Percentiles rank a stretch among this genome's conserved stretches.
These are phyloP conservation scores for Lentithecium fluviatile DNA, from an alignment of 495 filamentous ascomycete species.

Conservation along the genomic window DNA sequence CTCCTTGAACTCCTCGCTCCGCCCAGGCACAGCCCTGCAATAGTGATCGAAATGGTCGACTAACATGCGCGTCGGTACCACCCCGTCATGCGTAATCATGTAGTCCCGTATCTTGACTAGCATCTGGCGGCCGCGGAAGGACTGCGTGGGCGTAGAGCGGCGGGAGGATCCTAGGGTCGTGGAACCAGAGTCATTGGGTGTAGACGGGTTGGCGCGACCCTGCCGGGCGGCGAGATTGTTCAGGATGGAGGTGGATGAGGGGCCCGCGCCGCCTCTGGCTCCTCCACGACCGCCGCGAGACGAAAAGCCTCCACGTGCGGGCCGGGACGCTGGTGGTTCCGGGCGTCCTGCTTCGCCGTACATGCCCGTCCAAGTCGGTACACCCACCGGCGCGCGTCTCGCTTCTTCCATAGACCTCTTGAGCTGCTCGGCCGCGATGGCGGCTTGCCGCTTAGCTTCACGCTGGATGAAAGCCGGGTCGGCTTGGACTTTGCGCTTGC, in stretches of 20 bases:
- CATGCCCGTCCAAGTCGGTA: constrained; percentile 90
- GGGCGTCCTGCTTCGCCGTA: constrained; percentile 69
- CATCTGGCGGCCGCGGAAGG: constrained; percentile 40
- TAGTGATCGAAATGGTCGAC: constrained; percentile 77
- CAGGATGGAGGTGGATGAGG: constrained; percentile 37
- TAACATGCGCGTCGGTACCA: constrained; percentile 69
- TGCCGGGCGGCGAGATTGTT: constrained; percentile 39
- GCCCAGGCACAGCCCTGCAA: constrained; percentile 51
- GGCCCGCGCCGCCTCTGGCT: constrained; percentile 27
- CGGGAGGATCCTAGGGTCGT: constrained; percentile 34
- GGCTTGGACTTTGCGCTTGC: constrained; percentile 60
- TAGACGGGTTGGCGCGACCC: constrained; percentile 4
- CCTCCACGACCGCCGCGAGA: constrained; percentile 15
- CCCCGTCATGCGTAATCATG: constrained; percentile 66
- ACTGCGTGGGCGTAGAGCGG: constrained; percentile 49
- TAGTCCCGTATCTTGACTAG: constrained; percentile 72
- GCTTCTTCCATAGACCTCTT: constrained; percentile 70
- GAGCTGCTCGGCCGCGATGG: constrained; percentile 70
- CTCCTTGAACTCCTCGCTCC: constrained; percentile 62
- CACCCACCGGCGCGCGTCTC: constrained; percentile 69
- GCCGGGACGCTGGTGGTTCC: constrained; percentile 37
- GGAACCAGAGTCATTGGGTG: constrained; percentile 2
- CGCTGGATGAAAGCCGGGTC: constrained; percentile 72
- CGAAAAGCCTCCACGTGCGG: constrained; percentile 37
- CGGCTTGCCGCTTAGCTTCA: constrained; percentile 79